Conservation (phyloP, 441 rosid species). For the Jatropha podagrica region DNA sequence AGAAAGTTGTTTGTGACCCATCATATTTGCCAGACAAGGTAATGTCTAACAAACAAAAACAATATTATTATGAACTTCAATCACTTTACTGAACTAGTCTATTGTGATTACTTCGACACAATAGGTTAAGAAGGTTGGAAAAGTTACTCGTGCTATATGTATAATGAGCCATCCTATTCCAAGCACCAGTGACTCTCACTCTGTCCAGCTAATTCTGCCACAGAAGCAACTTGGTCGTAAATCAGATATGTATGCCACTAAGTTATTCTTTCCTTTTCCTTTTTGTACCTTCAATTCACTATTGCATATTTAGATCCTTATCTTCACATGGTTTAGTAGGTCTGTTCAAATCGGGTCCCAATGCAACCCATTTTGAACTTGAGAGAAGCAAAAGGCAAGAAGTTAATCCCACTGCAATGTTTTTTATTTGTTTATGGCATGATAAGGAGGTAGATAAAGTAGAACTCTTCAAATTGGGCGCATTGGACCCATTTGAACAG, state of each 20-base stretch:
- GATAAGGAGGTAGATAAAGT: too few species aligned
- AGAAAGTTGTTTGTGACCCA: slow-evolving; percentile 86
- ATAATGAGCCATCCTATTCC: slow-evolving; percentile 88
- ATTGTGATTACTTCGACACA: slow-evolving; percentile 11
- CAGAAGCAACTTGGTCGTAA: slow-evolving; percentile 82
- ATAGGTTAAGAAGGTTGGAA: slow-evolving; percentile 75
- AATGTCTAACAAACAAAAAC: slow-evolving; percentile 10
- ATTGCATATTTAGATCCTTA: not conserved
- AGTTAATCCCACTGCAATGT: too few species aligned
- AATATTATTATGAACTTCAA: not conserved
- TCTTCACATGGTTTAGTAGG: not conserved
- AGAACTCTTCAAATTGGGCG: too few species aligned
- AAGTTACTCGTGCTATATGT: slow-evolving; percentile 77
- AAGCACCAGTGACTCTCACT: slow-evolving; percentile 73
- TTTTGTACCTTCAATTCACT: not conserved
- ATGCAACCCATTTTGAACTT: too few species aligned
- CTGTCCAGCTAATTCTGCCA: slow-evolving; percentile 78
- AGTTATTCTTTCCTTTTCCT: not conserved
- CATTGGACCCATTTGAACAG: too few species aligned
- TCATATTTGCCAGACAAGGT: slow-evolving; percentile 78
- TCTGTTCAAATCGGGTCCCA: too few species aligned
- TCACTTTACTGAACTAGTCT: not conserved
- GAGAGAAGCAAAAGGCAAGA: too few species aligned
- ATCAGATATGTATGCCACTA: slow-evolving; percentile 66
- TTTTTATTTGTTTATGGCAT: too few species aligned